These are phyloP conservation scores for Sporothrix humicola DNA, from an alignment of 2,329 filamentous ascomycete genomes.

Conservation along the genomic window DNA sequence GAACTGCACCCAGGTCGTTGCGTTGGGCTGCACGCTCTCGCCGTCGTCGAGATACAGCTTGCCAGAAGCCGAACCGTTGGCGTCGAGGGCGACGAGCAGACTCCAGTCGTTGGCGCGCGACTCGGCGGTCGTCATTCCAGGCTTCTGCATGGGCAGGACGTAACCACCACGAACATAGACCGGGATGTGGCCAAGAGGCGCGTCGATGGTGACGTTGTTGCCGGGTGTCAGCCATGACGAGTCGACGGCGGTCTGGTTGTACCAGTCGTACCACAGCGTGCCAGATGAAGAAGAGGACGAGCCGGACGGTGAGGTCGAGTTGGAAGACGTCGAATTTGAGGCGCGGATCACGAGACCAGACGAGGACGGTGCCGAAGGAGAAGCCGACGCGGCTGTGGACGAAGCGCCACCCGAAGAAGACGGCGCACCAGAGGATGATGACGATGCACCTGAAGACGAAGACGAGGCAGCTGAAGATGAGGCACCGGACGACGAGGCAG, in stretches of 20 bases:
- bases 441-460: not conserved
- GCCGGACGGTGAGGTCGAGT: not conserved
- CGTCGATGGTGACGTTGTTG: constrained; percentile 50
- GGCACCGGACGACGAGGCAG: not conserved
- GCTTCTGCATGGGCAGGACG: constrained; percentile 70
- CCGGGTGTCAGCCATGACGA: constrained; percentile 42
- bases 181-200: constrained; percentile 70
- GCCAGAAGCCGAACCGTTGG: constrained; percentile 62
- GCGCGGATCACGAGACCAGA: no score
- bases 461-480: not conserved
- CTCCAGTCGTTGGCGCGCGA: constrained; percentile 70
- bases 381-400: not conserved
- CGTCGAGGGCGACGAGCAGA: constrained; percentile 66
- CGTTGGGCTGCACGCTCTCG: constrained; percentile 58
- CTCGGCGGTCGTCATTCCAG: constrained; percentile 69
- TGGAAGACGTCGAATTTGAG: not conserved
- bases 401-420: not conserved
- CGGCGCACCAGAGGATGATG: not conserved
- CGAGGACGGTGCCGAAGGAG: not conserved
- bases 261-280: constrained; percentile 78
- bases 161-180: constrained; percentile 72
- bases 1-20: constrained; percentile 31
- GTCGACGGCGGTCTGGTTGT: constrained; percentile 64
- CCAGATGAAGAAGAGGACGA: constrained; percentile 36
- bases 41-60: constrained; percentile 77